These are phyloP conservation scores for Rosa persica DNA, from an alignment of 306 rosid genomes.

Conservation along the genomic window DNA sequence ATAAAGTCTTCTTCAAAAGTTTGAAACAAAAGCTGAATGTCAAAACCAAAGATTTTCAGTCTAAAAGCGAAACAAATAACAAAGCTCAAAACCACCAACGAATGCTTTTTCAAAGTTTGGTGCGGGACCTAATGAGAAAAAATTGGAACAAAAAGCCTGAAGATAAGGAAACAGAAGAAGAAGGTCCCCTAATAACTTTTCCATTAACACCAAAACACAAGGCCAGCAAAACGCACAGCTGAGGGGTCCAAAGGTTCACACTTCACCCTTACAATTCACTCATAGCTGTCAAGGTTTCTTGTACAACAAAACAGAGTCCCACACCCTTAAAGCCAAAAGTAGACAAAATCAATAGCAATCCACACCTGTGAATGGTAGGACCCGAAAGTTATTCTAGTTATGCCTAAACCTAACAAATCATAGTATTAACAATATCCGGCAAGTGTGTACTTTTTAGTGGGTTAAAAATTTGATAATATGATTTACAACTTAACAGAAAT, in stretches of 20 bases:
- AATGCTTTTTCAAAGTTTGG: background rate
- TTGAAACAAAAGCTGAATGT: background rate
- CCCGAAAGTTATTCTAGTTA: constrained; percentile 12
- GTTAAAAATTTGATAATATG: background rate
- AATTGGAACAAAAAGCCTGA: constrained; percentile 13
- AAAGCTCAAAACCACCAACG: background rate
- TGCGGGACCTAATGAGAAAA: background rate
- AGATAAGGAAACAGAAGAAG: constrained; percentile 18
- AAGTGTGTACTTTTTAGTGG: background rate
- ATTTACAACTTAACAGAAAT: background rate
- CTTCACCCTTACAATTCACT: background rate
- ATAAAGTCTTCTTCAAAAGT: background rate
- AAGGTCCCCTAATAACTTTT: constrained; percentile 8
- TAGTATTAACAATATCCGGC: background rate
- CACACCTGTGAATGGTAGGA: constrained; percentile 25
- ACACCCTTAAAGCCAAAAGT: constrained; percentile 11
- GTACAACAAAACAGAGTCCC: constrained; percentile 20
- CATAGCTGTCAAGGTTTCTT: constrained; percentile 32
- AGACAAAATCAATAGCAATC: background rate
- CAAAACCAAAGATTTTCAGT: background rate
- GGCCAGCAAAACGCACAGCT: background rate
- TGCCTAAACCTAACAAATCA: constrained; percentile 21
- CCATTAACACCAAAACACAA: constrained; percentile 12
- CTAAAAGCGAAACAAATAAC: background rate
- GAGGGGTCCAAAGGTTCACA: constrained; percentile 24